These are phyloP conservation scores for Pleurotus sapidus DNA, from an alignment of 768 basidiomycete species.

Conservation along the genomic window DNA sequence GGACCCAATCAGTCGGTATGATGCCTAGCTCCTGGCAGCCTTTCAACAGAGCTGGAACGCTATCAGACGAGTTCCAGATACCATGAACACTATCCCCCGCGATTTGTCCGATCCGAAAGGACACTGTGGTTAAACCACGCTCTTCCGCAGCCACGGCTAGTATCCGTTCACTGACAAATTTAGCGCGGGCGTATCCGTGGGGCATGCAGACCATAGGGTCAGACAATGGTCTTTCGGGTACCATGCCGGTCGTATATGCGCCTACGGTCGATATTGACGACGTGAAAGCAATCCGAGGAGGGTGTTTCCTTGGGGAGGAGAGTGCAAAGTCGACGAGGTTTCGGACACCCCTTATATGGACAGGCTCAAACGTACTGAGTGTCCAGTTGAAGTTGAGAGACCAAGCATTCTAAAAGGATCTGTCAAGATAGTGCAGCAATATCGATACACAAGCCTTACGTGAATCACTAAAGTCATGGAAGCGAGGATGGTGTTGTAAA, in stretches of 20 bases:
- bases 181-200: slow-evolving; percentile 17
- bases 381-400: not conserved
- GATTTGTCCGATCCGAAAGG: slow-evolving; percentile 27
- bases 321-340: not conserved
- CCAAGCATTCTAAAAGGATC: not conserved
- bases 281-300: slow-evolving; percentile 23
- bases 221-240: slow-evolving; percentile 10
- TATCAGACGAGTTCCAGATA: slow-evolving; percentile 23
- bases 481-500: not conserved
- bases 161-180: slow-evolving; percentile 4
- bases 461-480: not conserved
- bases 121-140: slow-evolving; percentile 15
- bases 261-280: not conserved
- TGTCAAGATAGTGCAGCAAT: not conserved
- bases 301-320: slow-evolving; percentile 5
- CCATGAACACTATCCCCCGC: slow-evolving; percentile 21
- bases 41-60: slow-evolving; percentile 25
- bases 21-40: slow-evolving; percentile 11
- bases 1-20: not conserved
- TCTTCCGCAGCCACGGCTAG: not conserved
- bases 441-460: not conserved
- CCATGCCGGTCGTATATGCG: not conserved
- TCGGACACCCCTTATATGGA: not conserved
- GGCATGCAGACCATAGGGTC: slow-evolving; percentile 20
- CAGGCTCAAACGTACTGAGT: not conserved